These are phyloP conservation scores for Fibroporia radiculosa DNA, from an alignment of 768 basidiomycete genomes.

Conservation along the genomic window DNA sequence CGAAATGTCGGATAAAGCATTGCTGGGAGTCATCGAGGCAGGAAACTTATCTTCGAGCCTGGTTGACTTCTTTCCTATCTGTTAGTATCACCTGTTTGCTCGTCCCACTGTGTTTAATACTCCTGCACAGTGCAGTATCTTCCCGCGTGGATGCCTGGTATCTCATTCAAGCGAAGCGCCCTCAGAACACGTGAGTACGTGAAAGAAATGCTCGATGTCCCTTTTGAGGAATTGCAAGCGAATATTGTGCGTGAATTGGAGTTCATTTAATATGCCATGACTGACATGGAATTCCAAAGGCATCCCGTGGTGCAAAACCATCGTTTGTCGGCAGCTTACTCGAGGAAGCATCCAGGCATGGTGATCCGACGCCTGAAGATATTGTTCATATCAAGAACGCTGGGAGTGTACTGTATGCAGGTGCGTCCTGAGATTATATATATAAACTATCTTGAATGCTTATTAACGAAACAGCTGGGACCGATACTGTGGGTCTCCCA, in stretches of 20 bases:
- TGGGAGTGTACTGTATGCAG: conserved; percentile 17
- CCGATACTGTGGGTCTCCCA: conserved; percentile 11
- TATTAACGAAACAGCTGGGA: conserved; percentile 12
- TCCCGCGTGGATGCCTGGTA: conserved; percentile 18
- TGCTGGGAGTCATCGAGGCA: too few relatives aligned
- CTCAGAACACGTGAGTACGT: conserved; percentile 8
- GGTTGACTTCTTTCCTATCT: too few relatives aligned
- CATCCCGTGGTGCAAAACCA: background rate
- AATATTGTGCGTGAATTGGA: conserved; percentile 7
- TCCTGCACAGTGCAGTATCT: conserved; percentile 18
- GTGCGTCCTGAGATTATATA: conserved; percentile 4
- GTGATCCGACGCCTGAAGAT: conserved; percentile 10
- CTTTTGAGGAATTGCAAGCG: conserved; percentile 13
- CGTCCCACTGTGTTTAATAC: background rate
- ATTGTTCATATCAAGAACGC: conserved; percentile 18
- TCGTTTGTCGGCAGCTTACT: conserved; percentile 9
- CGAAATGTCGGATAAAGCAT: conserved; percentile 7
- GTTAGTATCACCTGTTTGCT: background rate
- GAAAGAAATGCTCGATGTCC: conserved; percentile 9
- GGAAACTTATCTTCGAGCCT: too few relatives aligned
- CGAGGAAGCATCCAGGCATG: conserved; percentile 9
- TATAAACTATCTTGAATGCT: background rate
- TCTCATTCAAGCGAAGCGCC: conserved; percentile 15
- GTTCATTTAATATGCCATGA: background rate
- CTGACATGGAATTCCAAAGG: background rate